Base-by-base conservation (phyloP, 768 basidiomycete species). In the Leccinellum luteum region DNA sequence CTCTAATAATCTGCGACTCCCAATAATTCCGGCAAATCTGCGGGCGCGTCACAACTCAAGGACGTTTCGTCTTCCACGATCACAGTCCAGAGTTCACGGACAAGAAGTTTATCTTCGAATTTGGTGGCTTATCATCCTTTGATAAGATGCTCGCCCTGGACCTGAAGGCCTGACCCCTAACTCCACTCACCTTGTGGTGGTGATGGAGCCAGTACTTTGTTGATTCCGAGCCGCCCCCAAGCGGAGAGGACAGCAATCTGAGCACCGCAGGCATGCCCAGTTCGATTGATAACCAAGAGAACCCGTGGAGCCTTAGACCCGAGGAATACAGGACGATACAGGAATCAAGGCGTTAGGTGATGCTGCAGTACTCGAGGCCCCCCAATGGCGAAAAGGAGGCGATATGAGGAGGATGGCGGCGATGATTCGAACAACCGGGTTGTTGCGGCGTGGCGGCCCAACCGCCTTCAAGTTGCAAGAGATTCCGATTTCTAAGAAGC, bases 1-100 rank as follows among this genome's bases (percentile, higher is more conserved):
- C 34, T 49, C 59, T 50, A 68, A 60, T 10, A 49, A 77, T 35
- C 73, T 49, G 73, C 79, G 34, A 86, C 85, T 48, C 85, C 85
- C 19, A 73, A 69, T 10, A 62, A 74, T 50, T 80, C 80, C 0
- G 74, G 68, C 27, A 71, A 73, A 51, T 69, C 63, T 51, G 56
- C 55, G 13, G 55, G 47, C 27, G 41, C 54, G 13, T 62, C 67
- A 62, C 69, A 54, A 19, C 25, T 52, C 55, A 47, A 35, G 45
- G 48, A 45, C 15, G 53, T 25, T 58, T 66, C 35, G 53, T 56
- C 38, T 55, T 60, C 48, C 55, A 31, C 43, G 35, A 49, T 35
- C 66, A 59, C 13, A 49, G 23, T 12, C 54, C 54, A 35, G 60
- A 62, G 21, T 57, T 52, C 31, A 43, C 48, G 38, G 64, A 66